Conservation (phyloP, 192 early-diverging fungal genomes). For the Chytriomyces sp. region DNA sequence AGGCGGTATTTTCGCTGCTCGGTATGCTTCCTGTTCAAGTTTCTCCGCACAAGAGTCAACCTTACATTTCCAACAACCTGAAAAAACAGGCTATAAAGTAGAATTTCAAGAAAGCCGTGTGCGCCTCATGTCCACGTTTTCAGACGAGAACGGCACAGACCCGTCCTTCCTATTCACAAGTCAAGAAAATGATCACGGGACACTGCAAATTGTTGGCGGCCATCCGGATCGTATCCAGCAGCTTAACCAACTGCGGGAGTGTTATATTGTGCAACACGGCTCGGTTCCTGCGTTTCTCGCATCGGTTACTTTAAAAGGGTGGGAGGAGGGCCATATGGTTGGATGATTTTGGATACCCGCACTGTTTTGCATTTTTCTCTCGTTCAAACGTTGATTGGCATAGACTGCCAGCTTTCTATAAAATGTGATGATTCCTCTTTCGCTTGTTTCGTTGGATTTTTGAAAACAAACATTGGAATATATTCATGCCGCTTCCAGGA, state of each 20-base stretch:
- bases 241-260: constrained; percentile 59
- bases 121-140: constrained; percentile 75
- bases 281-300: constrained; percentile 87
- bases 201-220: constrained; percentile 71
- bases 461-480: too few relatives aligned
- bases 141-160: constrained; percentile 49
- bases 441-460: too few relatives aligned
- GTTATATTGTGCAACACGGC: constrained; percentile 71
- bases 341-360: too few relatives aligned
- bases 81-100: constrained; percentile 45
- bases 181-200: constrained; percentile 67
- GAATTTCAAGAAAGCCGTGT: constrained; percentile 69
- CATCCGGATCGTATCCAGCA: constrained; percentile 66
- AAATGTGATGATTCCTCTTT: too few relatives aligned
- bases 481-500: too few relatives aligned
- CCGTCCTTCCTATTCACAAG: constrained; percentile 78
- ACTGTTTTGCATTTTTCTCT: too few relatives aligned
- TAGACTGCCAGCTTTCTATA: too few relatives aligned
- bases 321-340: background rate
- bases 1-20: constrained; percentile 73
- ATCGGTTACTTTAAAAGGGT: constrained; percentile 69
- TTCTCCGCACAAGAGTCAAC: constrained; percentile 49
- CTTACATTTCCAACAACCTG: background rate
- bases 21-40: constrained; percentile 68
- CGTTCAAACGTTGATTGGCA: too few relatives aligned